Evolutionary conservation across 2,329 filamentous ascomycete genomes (phyloP).

Genomic region (Teratosphaeria pseudoeucalypti): DNA sequence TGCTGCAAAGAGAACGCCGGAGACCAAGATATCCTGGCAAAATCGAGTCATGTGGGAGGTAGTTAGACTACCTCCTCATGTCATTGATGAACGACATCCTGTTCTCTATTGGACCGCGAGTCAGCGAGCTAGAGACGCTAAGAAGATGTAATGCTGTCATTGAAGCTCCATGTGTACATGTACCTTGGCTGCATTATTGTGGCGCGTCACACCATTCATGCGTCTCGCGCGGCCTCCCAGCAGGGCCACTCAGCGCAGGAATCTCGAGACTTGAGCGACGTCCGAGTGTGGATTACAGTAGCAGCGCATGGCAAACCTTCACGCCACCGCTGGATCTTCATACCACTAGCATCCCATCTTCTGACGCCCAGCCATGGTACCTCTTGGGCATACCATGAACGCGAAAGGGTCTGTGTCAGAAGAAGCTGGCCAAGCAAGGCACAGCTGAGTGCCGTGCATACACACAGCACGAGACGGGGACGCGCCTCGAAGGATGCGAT

Average conservation of each 20-base stretch:
- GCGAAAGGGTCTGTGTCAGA: background rate
- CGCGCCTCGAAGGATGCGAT: background rate
- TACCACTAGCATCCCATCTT: background rate
- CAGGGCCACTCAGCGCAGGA: too few species aligned
- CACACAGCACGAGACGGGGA: background rate
- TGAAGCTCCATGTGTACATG: too few species aligned
- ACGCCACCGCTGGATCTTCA: background rate
- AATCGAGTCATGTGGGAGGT: background rate
- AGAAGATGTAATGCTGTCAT: too few species aligned
- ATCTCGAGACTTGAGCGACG: background rate
- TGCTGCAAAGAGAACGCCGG: background rate
- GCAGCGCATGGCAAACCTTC: background rate
- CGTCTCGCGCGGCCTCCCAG: too few species aligned
- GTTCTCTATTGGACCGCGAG: background rate
- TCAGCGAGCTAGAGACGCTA: background rate
- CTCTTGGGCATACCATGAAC: background rate
- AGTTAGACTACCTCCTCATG: too few species aligned
- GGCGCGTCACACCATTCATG: too few species aligned
- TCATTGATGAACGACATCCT: background rate
- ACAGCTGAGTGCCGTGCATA: background rate
- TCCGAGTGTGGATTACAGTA: background rate
- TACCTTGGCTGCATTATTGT: too few species aligned
- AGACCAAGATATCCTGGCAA: background rate
- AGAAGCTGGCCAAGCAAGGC: background rate
- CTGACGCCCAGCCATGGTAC: background rate